Conservation (phyloP, 805 yeast species). For the Kodamaea lidongshanica region DNA sequence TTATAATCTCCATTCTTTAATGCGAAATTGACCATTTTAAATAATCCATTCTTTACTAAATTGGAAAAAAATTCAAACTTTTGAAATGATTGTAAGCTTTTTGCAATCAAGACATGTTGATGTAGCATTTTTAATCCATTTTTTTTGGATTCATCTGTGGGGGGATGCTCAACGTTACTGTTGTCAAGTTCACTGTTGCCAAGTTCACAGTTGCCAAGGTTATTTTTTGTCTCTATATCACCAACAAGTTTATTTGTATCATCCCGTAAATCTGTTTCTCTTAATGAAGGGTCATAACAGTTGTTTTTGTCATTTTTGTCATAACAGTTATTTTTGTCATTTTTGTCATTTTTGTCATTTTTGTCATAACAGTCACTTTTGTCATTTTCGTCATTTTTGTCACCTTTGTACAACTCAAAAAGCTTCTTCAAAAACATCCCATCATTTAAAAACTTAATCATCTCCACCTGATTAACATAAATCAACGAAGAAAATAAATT, state of each 20-base stretch:
- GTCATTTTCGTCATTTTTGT: too few species aligned
- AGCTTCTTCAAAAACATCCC: conserved; percentile 48
- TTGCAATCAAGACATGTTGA: conserved; percentile 73
- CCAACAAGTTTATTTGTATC: too few species aligned
- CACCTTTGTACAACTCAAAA: conserved; percentile 48
- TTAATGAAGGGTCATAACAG: too few species aligned
- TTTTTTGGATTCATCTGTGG: conserved; percentile 18
- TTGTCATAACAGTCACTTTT: too few species aligned
- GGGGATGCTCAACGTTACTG: conserved; percentile 13
- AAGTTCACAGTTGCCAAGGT: conserved; percentile 5
- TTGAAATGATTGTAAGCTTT: conserved; percentile 54
- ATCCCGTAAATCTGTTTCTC: too few species aligned
- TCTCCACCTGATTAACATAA: conserved; percentile 60
- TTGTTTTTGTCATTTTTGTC: too few species aligned
- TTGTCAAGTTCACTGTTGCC: too few species aligned
- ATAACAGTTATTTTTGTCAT: too few species aligned
- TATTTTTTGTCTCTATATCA: too few species aligned
- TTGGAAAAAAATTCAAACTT: conserved; percentile 58
- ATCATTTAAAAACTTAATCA: conserved; percentile 53
- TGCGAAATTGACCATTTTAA: conserved; percentile 67
- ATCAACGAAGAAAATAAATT: conserved; percentile 62
- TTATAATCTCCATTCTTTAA: conserved; percentile 44
- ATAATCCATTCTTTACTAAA: conserved; percentile 62
- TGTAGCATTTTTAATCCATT: conserved; percentile 76
- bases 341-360: too few species aligned